These are phyloP conservation scores for Kondoa malvinella DNA, from an alignment of 768 basidiomycete genomes.

Conservation along the genomic window DNA sequence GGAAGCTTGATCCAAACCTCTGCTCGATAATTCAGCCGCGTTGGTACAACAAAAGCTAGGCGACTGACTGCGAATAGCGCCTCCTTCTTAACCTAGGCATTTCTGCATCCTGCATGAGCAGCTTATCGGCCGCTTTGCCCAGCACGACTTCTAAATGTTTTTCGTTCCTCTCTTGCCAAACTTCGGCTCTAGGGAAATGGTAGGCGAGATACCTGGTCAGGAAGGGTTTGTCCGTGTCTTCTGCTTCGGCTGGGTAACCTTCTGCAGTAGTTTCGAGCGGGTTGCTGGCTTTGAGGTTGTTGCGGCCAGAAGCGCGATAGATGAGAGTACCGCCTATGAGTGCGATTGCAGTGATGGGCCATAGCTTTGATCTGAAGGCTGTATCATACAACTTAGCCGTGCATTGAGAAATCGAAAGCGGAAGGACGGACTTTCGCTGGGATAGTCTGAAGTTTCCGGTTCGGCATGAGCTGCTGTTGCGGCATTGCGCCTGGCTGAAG, in stretches of 20 bases:
- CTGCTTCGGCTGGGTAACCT: constrained; percentile 11
- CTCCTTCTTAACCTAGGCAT: constrained; percentile 30
- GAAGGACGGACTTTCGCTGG: background rate
- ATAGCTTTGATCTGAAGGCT: constrained; percentile 33
- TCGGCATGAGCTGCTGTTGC: background rate
- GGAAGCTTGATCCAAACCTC: constrained; percentile 33
- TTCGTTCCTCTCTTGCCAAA: constrained; percentile 32
- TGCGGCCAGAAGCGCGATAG: constrained; percentile 27
- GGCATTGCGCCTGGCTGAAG: background rate
- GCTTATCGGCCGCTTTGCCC: constrained; percentile 31
- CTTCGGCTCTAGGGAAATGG: constrained; percentile 28
- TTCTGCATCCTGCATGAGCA: constrained; percentile 35
- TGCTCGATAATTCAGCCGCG: constrained; percentile 8
- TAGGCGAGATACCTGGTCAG: constrained; percentile 30
- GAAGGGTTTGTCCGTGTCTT: constrained; percentile 21
- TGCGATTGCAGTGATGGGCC: constrained; percentile 30
- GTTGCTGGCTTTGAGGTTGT: constrained; percentile 26
- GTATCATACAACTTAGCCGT: background rate
- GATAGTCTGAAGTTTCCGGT: background rate
- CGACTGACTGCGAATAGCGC: constrained; percentile 32
- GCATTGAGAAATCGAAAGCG: background rate
- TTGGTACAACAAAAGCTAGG: background rate
- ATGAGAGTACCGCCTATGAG: constrained; percentile 25
- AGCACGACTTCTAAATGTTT: constrained; percentile 32
- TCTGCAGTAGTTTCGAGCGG: constrained; percentile 15